phyloP scores from a whole-genome alignment of 164 flowering plant genomes.

The Euptelea pleiosperma region DNA sequence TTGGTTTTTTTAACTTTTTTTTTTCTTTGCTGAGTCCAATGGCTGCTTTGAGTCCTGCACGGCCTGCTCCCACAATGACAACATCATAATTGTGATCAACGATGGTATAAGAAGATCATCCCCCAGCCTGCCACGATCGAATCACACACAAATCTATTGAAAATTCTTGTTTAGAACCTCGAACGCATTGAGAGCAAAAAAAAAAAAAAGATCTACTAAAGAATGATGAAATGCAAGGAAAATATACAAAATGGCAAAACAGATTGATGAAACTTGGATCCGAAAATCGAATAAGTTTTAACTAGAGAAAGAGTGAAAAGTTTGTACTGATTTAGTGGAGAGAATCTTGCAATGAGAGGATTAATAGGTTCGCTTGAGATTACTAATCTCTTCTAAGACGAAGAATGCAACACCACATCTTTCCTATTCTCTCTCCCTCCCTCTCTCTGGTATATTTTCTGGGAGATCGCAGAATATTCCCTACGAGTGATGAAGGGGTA shows the following conservation, averaged over 20 bases:
- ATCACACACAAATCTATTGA: neutral
- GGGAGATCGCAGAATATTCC: no score
- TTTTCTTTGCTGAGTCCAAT: no score
- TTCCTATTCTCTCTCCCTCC: no score
- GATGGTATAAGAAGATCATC: constrained; percentile 66
- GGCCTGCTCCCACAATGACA: constrained; percentile 90
- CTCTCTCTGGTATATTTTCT: no score
- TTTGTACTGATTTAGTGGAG: constrained; percentile 51
- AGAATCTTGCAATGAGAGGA: constrained; percentile 50
- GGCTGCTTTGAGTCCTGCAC: constrained; percentile 88
- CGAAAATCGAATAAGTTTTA: neutral
- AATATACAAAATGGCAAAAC: no score
- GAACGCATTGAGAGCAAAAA: no score
- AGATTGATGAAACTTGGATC: neutral
- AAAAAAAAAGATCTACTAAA: no score
- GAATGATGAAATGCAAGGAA: no score
- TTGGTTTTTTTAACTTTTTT: no score
- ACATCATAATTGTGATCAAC: constrained; percentile 93
- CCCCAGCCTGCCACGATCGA: constrained; percentile 33
- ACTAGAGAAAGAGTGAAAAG: neutral
- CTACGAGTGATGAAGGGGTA: no score
- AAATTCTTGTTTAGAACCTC: no score
- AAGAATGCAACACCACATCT: constrained; percentile 84
- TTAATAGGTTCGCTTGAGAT: constrained; percentile 27
- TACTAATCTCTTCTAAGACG: constrained; percentile 33